Conservation (phyloP, 345 rosid genomes). For the Eutrema yunnanense region DNA sequence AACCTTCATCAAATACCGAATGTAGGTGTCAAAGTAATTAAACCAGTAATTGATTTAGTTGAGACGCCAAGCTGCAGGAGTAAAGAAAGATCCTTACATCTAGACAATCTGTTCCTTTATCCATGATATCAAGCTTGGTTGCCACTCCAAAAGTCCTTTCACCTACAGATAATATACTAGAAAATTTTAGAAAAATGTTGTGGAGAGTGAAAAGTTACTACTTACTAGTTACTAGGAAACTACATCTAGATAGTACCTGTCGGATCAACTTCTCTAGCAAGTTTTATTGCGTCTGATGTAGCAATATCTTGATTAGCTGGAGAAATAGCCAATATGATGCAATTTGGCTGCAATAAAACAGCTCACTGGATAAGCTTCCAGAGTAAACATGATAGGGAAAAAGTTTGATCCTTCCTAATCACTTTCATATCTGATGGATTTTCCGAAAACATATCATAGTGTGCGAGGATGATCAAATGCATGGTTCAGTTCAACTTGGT, state of each 20-base stretch:
- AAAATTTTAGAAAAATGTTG: background rate
- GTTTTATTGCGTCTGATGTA: conserved; percentile 97
- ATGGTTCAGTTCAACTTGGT: background rate
- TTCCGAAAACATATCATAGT: background rate
- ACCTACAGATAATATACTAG: conserved; percentile 40
- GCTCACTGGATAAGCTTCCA: conserved; percentile 12
- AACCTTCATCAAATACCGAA: conserved; percentile 46
- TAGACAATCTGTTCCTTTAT: conserved; percentile 92
- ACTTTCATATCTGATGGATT: background rate
- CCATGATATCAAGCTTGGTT: conserved; percentile 99
- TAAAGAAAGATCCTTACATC: conserved; percentile 47
- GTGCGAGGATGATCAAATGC: background rate
- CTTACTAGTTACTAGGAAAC: conserved; percentile 1
- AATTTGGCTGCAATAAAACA: conserved; percentile 70
- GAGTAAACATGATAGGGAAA: conserved; percentile 2
- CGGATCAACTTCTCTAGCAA: conserved; percentile 99
- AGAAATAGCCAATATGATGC: conserved; percentile 96
- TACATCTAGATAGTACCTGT: conserved; percentile 45
- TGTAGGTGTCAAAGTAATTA: conserved; percentile 22
- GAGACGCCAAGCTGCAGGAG: background rate
- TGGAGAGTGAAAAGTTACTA: background rate
- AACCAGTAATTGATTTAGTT: background rate
- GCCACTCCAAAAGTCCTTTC: conserved; percentile 97
- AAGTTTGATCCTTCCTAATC: background rate
- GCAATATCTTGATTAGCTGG: conserved; percentile 99